Evolutionary conservation across 768 basidiomycete genomes (phyloP).

Genomic region (Hysterangium stoloniferum): DNA sequence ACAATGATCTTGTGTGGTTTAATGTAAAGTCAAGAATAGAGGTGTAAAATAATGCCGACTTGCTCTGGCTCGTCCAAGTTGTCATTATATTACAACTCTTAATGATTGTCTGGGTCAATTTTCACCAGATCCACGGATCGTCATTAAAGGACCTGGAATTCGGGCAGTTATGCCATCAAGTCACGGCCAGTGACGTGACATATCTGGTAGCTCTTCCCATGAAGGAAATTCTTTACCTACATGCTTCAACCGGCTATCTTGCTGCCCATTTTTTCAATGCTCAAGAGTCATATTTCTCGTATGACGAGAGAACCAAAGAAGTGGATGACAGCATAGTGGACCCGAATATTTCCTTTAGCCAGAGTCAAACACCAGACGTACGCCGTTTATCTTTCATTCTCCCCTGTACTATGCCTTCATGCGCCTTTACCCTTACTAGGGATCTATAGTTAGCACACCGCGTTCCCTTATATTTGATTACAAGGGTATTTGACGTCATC

Average conservation of each 20-base stretch:
- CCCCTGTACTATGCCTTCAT: background rate
- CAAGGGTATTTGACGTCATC: slow-evolving; percentile 38
- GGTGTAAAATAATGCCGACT: too few species aligned
- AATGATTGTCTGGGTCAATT: too few species aligned
- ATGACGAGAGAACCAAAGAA: slow-evolving; percentile 21
- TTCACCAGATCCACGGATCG: too few species aligned
- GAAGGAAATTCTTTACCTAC: slow-evolving; percentile 75
- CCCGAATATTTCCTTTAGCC: slow-evolving; percentile 58
- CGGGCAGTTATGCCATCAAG: too few species aligned
- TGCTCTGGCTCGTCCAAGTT: too few species aligned
- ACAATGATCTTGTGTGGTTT: too few species aligned
- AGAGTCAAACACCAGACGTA: slow-evolving; percentile 46
- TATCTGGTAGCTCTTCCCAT: too few species aligned
- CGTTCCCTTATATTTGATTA: slow-evolving; percentile 60
- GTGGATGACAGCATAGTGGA: slow-evolving; percentile 33
- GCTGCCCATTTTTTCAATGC: slow-evolving; percentile 82
- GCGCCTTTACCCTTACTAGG: background rate
- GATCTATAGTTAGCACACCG: slow-evolving; percentile 40
- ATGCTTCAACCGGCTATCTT: slow-evolving; percentile 63
- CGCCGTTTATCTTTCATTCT: slow-evolving; percentile 16
- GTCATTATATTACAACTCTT: too few species aligned
- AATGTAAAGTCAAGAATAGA: too few species aligned
- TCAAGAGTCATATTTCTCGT: slow-evolving; percentile 61
- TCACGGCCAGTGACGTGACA: too few species aligned
- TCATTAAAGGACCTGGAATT: too few species aligned